Evolutionary conservation across 2,329 filamentous ascomycete genomes (phyloP), one percentile per base, ranked within the genome.

Genomic region (Alternaria arborescens): DNA sequence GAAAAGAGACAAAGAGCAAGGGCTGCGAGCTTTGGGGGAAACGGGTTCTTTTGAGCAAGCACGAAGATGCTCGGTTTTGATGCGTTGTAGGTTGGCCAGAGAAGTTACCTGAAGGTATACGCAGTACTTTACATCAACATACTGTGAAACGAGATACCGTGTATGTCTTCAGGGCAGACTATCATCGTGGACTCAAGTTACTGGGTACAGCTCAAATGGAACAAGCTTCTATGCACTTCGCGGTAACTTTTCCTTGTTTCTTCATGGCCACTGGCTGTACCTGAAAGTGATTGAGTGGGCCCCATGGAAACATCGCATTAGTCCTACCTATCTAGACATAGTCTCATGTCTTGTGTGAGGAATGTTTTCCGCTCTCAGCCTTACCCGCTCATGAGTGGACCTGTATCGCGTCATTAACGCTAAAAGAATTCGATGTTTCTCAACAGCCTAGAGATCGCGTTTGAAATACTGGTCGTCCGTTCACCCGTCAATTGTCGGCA

Each of bases 1-100:
- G 52, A 58, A 26, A 51, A 44, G 12, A 48, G 61, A 51, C 63
- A 58, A 44, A 69, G 66, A 52, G 72, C 54, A 10, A 64, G 75
- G 36, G 73, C 75, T 14, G 70, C 70, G 41, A 77, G 75, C 46
- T 70, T 77, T 62, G 75, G 72, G 1, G 69, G 68, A 2, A 63
- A 59, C 8, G 47, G 42, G 26, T 30, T 53, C 20, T 60, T 16
- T 28, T 36, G 46, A 53, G 8, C 22, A 40, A 22, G 14, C 48
- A 20, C n/a, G 20, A 40, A 40, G 34, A 38, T n/a, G 34, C 14
- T 38, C 7, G 34, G 16, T 8, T 38, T 8, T n/a, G 16, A 36
- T 36, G 32, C 12, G 32, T 38, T 38, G 34, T 38, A 38, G 16
- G 7, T 38, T 38, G 34, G 34, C 16, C n/a, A 38, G 6, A 38